These are phyloP conservation scores for Prunus armeniaca DNA, from an alignment of 306 rosid genomes.

Conservation along the genomic window DNA sequence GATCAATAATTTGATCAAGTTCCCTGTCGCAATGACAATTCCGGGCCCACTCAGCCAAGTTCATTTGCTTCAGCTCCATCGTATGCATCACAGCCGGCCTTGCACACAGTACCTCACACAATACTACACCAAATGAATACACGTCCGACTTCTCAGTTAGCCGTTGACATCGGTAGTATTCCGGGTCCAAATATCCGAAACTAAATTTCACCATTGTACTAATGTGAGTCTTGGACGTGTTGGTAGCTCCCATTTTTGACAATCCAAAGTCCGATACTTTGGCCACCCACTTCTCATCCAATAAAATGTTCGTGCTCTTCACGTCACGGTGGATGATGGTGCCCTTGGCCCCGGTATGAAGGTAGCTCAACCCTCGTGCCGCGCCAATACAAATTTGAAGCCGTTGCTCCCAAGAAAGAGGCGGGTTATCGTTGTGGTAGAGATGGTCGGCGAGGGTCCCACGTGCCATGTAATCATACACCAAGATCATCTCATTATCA, in stretches of 20 bases:
- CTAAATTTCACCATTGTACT: background rate
- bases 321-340: slow-evolving; percentile 20
- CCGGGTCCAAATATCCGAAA: background rate
- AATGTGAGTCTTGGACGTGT: background rate
- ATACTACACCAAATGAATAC: background rate
- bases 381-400: slow-evolving; percentile 23
- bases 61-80: background rate
- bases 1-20: background rate
- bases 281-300: background rate
- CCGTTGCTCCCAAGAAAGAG: slow-evolving; percentile 11
- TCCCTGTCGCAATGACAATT: background rate
- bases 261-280: slow-evolving; percentile 22
- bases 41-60: background rate
- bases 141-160: background rate
- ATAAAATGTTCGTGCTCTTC: slow-evolving; percentile 18
- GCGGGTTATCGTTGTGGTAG: too few relatives aligned
- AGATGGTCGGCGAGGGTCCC: too few relatives aligned
- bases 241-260: slow-evolving; percentile 1
- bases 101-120: background rate
- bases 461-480: too few relatives aligned
- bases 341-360: background rate
- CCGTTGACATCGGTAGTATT: background rate
- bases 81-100: background rate
- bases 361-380: background rate
- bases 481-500: too few relatives aligned